phyloP scores from a whole-genome alignment of 2,329 filamentous ascomycete species.

The Knoxdaviesia proteae region DNA sequence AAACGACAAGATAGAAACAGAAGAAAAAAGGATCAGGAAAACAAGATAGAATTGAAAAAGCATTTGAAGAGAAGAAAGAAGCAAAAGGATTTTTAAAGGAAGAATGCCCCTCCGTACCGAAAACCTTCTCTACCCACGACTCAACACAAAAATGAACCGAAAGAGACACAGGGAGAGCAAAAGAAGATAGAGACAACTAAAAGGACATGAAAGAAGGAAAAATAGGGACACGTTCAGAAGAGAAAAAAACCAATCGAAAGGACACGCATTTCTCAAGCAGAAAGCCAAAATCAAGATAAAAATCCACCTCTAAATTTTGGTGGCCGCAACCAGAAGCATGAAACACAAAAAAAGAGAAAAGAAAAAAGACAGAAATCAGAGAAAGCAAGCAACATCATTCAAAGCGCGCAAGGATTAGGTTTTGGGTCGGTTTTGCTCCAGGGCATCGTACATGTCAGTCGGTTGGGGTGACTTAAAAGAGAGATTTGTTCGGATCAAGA shows the following conservation, averaged over 20 bases:
- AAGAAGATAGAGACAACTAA: neutral
- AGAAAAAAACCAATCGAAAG: neutral
- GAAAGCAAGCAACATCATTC: too few relatives aligned
- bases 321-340: too few relatives aligned
- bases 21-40: neutral
- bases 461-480: too few relatives aligned
- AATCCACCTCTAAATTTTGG: neutral
- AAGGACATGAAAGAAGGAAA: neutral
- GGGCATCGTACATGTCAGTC: too few relatives aligned
- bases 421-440: too few relatives aligned
- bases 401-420: too few relatives aligned
- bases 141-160: neutral
- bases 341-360: too few relatives aligned
- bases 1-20: neutral
- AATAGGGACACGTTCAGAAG: neutral
- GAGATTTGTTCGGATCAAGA: too few relatives aligned
- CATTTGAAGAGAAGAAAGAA: neutral
- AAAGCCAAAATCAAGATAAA: neutral
- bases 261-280: neutral
- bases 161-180: too few relatives aligned
- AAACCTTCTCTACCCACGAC: neutral
- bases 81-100: neutral
- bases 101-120: neutral
- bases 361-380: too few relatives aligned
- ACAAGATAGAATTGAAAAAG: neutral